These are phyloP conservation scores for Globisporangium echinulatum DNA, from an alignment of 352 stramenopile genomes.

Conservation along the genomic window DNA sequence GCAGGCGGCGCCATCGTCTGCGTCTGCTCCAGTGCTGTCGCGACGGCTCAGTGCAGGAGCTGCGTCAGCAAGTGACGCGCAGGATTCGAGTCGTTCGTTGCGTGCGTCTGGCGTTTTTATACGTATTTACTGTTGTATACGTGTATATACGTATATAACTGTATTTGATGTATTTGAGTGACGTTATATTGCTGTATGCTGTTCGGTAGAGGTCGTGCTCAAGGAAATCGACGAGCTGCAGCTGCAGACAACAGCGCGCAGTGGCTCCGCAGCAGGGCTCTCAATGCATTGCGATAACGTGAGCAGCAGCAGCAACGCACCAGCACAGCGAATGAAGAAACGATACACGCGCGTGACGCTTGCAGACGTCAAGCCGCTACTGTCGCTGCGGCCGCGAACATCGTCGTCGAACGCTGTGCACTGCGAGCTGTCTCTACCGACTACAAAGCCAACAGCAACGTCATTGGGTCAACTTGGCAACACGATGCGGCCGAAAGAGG, in stretches of 20 bases:
- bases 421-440: slow-evolving; percentile 21
- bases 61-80: neutral
- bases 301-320: neutral
- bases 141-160: too few relatives aligned
- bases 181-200: neutral
- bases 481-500: slow-evolving; percentile 15
- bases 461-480: neutral
- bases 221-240: slow-evolving; percentile 48
- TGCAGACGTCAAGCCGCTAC: slow-evolving; percentile 29
- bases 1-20: slow-evolving; percentile 15
- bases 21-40: neutral
- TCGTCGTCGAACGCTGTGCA: slow-evolving; percentile 22
- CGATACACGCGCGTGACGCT: slow-evolving; percentile 54
- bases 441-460: neutral
- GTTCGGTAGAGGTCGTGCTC: slow-evolving; percentile 29
- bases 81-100: slow-evolving; percentile 10
- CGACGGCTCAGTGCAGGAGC: neutral
- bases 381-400: slow-evolving; percentile 20
- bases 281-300: neutral
- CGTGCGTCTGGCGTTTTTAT: neutral
- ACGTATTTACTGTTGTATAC: too few relatives aligned
- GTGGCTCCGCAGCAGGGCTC: neutral
- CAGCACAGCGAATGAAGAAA: slow-evolving; percentile 1
- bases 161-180: too few relatives aligned
- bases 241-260: slow-evolving; percentile 10